These are phyloP conservation scores for Trichoderma afroharzianum DNA, from an alignment of 2,329 filamentous ascomycete species.

Conservation along the genomic window DNA sequence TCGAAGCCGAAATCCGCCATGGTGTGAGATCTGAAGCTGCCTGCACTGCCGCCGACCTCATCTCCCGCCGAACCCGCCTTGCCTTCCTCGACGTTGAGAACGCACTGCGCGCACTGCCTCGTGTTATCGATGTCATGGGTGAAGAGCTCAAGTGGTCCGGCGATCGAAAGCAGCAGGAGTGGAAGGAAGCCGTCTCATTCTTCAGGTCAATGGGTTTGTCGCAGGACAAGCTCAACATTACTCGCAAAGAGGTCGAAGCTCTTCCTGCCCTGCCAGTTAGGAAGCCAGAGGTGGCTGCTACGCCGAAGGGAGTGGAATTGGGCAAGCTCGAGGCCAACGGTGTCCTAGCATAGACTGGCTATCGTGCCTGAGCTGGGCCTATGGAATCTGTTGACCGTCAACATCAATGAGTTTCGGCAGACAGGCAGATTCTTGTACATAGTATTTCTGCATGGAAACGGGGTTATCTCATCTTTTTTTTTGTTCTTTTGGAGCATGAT, in stretches of 20 bases:
- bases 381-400: background rate
- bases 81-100: conserved; percentile 74
- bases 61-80: conserved; percentile 66
- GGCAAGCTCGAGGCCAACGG: conserved; percentile 9
- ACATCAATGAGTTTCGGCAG: background rate
- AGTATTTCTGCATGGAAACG: background rate
- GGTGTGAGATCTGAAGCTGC: conserved; percentile 70
- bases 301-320: background rate
- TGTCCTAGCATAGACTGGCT: background rate
- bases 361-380: background rate
- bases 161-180: conserved; percentile 51
- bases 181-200: conserved; percentile 51
- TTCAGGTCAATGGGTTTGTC: conserved; percentile 44
- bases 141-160: conserved; percentile 64
- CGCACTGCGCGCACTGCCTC: conserved; percentile 64
- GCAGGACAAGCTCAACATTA: conserved; percentile 24
- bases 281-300: background rate
- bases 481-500: conserved; percentile 4
- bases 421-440: background rate
- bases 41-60: conserved; percentile 67
- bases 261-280: conserved; percentile 1
- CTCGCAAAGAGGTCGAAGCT: conserved; percentile 23
- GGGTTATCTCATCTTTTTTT: background rate
- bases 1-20: conserved; percentile 71
- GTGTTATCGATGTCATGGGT: conserved; percentile 68